Percentiles rank a stretch among this genome's conserved stretches.
phyloP scores from a whole-genome alignment of 2,329 filamentous ascomycete species.

The Pseudovirgaria hyperparasitica region DNA sequence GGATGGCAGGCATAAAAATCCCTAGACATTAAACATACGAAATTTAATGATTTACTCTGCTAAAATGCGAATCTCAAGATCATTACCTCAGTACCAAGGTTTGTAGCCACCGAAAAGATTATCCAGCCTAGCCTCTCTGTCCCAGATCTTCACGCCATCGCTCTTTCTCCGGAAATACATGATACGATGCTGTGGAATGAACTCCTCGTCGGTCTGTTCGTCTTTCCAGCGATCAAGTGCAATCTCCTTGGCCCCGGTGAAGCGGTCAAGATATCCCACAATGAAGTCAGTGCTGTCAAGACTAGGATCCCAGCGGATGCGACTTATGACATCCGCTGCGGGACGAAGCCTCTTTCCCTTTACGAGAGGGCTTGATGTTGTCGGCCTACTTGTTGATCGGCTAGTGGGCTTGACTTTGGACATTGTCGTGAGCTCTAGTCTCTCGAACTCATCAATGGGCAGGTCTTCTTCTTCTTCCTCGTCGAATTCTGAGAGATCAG shows the following conservation, averaged over 20 bases:
- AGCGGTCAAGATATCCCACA: constrained; percentile 42
- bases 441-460: constrained; percentile 8
- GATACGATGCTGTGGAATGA: constrained; percentile 43
- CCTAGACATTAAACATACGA: too few species aligned
- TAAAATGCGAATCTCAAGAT: too few species aligned
- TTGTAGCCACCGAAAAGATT: constrained; percentile 35
- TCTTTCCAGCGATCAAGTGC: constrained; percentile 38
- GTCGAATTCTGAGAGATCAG: constrained; percentile 25
- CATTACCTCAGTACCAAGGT: too few species aligned
- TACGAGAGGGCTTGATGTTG: constrained; percentile 12
- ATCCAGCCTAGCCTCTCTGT: constrained; percentile 34
- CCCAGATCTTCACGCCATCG: constrained; percentile 34
- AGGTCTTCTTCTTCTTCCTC: constrained; percentile 30
- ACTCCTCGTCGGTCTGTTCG: constrained; percentile 42
- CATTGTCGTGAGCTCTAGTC: neutral
- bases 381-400: constrained; percentile 3
- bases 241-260: constrained; percentile 36
- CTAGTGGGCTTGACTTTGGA: neutral
- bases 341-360: constrained; percentile 19
- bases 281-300: constrained; percentile 33
- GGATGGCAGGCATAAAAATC: too few species aligned
- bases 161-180: constrained; percentile 34
- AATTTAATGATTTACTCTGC: too few species aligned
- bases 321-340: constrained; percentile 33
- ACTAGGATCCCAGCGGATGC: constrained; percentile 36